Evolutionary conservation across 257 asterid genomes (phyloP), one percentile per base, ranked within the genome.

Genomic region (Forsythia suspensa): DNA sequence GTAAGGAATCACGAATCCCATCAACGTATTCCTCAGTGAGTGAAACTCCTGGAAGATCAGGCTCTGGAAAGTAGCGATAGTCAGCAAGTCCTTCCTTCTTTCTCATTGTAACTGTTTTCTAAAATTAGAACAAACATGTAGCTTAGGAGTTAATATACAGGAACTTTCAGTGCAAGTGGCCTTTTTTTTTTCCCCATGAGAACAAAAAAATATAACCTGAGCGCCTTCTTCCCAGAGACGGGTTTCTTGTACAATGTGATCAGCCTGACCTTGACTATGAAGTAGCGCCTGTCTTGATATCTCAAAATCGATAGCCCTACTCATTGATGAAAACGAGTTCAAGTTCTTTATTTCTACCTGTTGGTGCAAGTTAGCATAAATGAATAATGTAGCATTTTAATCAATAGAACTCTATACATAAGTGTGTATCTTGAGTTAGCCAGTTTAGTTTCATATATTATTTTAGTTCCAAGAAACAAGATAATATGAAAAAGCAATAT

Each of bases 221-320:
- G 97, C 87, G 46, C 98, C 97, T 84, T 96, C 99, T 81, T 96
- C 99, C 99, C 98, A 96, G 43, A 89, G 95, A 70, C 99, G 97
- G 87, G 99, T 96, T 86, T 96, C 99, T 85, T 84, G 98, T 76
- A 92, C 97, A 84, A 96, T 94, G 82, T 92, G 87, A 85, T 91
- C 90, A 65, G 86, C 89, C 87, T 89, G 91, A 70, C 97, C 97
- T 90, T 93, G 89, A 85, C 68, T 82, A 87, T 91, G 96, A 44
- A 93, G 98, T 29, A 68, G 87, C 41, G 78, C 98, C 90, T 94
- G 99, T 86, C 99, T 88, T 74, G 91, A 83, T 83, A 96, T 94
- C 88, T 96, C 99, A 85, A 83, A 96, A 82, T 92, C 98, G 67
- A 96, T 92, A 84, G 99, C 99, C 82, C 97, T 88, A 86, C 96